A percentile compares a stretch with the other conserved stretches of the same genome.
These are phyloP conservation scores for Pseudocercospora cruenta DNA, from an alignment of 2,329 filamentous ascomycete genomes.

Conservation along the genomic window DNA sequence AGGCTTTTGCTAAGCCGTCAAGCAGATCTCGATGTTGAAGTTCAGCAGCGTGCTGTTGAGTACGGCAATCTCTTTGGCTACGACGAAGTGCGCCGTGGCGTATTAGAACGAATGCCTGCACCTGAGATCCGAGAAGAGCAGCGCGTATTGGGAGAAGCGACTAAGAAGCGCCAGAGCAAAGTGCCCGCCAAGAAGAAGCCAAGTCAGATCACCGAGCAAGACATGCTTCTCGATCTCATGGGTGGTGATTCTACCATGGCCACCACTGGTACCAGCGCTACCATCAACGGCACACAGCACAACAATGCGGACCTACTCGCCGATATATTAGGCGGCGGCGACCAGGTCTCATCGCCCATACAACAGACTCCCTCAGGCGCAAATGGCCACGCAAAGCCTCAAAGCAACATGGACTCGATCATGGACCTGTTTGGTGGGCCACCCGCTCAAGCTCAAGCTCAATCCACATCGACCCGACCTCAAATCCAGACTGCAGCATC, in stretches of 20 bases:
- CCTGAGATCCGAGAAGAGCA: conserved; percentile 97
- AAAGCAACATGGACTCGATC: conserved; percentile 62
- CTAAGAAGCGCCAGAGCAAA: conserved; percentile 53
- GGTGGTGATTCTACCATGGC: conserved; percentile 66
- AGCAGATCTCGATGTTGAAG: conserved; percentile 88
- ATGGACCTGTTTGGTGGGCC: conserved; percentile 78
- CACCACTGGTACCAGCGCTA: conserved; percentile 57
- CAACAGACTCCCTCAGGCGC: conserved; percentile 40
- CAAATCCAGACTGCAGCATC: conserved; percentile 41
- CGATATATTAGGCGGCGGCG: conserved; percentile 81
- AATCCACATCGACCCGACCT: conserved; percentile 37
- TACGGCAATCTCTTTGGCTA: conserved; percentile 93
- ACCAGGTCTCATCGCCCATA: conserved; percentile 51
- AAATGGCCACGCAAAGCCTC: conserved; percentile 29
- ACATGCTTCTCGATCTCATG: conserved; percentile 91
- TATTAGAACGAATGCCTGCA: conserved; percentile 96
- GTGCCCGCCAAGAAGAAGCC: conserved; percentile 73
- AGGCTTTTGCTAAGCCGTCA: conserved; percentile 77
- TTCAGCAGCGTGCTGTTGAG: conserved; percentile 94
- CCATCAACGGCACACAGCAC: conserved; percentile 60
- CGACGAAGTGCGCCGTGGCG: conserved; percentile 83
- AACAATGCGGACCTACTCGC: conserved; percentile 85
- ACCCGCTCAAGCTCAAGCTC: conserved; percentile 40
- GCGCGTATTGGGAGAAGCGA: conserved; percentile 80
- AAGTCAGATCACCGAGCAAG: conserved; percentile 84